These are phyloP conservation scores for Sinapis alba DNA, from an alignment of 441 rosid species.

Conservation along the genomic window DNA sequence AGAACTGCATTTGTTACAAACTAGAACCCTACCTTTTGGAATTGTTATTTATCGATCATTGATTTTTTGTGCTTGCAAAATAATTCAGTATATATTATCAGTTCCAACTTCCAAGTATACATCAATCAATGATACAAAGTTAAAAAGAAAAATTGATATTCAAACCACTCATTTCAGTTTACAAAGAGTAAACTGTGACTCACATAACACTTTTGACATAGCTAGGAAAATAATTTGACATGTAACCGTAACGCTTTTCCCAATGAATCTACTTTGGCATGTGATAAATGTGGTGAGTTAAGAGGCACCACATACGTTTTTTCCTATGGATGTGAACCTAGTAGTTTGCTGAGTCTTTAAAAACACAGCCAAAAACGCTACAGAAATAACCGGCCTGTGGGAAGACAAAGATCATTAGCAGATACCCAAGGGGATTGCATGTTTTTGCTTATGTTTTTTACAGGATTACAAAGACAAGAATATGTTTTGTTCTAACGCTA, in stretches of 20 bases:
- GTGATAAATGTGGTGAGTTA: slow-evolving; percentile 4
- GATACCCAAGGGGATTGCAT: not conserved
- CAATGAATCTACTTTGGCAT: too few species aligned
- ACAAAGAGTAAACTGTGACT: not conserved
- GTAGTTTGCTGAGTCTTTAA: slow-evolving; percentile 97
- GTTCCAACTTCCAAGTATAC: not conserved
- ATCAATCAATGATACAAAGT: not conserved
- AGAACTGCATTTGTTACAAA: not conserved
- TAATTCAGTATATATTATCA: not conserved
- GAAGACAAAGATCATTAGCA: slow-evolving; percentile 25
- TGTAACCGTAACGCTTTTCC: too few species aligned
- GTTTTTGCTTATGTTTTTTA: not conserved
- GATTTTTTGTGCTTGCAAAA: not conserved
- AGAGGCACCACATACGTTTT: slow-evolving; percentile 64
- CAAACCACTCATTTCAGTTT: not conserved
- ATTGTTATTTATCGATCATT: not conserved
- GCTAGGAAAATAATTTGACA: not conserved
- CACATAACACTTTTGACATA: not conserved
- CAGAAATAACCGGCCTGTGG: slow-evolving; percentile 94
- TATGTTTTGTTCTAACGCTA: not conserved
- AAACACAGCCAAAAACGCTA: slow-evolving; percentile 90
- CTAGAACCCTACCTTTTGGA: not conserved
- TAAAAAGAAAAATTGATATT: too few species aligned
- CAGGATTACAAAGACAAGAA: too few species aligned
- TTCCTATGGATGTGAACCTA: slow-evolving; percentile 97